Percentiles rank a stretch among this genome's conserved stretches.
These are phyloP conservation scores for Trichoderma polysporum DNA, from an alignment of 2,329 filamentous ascomycete species.

Conservation along the genomic window DNA sequence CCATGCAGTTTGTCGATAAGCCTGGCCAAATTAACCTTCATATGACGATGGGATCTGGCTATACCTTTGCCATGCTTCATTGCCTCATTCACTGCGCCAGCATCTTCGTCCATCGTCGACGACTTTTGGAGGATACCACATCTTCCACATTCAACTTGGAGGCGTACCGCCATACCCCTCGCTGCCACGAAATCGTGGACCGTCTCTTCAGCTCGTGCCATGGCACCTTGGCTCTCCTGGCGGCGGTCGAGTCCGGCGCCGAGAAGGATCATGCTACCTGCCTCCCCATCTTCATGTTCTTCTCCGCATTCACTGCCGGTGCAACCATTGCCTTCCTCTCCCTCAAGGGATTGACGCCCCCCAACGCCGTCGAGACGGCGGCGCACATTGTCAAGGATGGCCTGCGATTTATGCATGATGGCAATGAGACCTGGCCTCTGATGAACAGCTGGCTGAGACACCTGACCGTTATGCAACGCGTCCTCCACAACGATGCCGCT, in stretches of 20 bases:
- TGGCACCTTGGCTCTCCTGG: conserved; percentile 55
- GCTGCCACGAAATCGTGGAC: conserved; percentile 55
- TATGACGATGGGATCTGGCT: conserved; percentile 64
- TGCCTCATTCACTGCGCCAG: conserved; percentile 60
- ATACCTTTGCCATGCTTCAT: conserved; percentile 63
- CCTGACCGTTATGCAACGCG: conserved; percentile 61
- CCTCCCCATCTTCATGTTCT: conserved; percentile 64
- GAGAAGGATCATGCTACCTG: conserved; percentile 60
- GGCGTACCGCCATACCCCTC: conserved; percentile 51
- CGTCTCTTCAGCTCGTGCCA: conserved; percentile 59
- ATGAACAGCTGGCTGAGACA: conserved; percentile 61
- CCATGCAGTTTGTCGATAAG: conserved; percentile 61
- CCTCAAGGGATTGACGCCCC: conserved; percentile 59
- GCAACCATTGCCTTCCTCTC: conserved; percentile 62
- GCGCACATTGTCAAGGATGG: conserved; percentile 58
- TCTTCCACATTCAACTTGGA: conserved; percentile 53
- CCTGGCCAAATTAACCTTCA: conserved; percentile 60
- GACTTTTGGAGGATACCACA: conserved; percentile 58
- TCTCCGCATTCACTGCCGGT: conserved; percentile 60
- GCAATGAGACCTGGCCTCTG: conserved; percentile 59
- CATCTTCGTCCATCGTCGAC: conserved; percentile 60
- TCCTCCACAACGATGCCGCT: conserved; percentile 55
- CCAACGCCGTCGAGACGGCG: conserved; percentile 57
- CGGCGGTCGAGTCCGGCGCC: conserved; percentile 54
- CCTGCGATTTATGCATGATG: conserved; percentile 58